Evolutionary conservation across 345 rosid genomes (phyloP).

Genomic region (Crucihimalaya himalaica): DNA sequence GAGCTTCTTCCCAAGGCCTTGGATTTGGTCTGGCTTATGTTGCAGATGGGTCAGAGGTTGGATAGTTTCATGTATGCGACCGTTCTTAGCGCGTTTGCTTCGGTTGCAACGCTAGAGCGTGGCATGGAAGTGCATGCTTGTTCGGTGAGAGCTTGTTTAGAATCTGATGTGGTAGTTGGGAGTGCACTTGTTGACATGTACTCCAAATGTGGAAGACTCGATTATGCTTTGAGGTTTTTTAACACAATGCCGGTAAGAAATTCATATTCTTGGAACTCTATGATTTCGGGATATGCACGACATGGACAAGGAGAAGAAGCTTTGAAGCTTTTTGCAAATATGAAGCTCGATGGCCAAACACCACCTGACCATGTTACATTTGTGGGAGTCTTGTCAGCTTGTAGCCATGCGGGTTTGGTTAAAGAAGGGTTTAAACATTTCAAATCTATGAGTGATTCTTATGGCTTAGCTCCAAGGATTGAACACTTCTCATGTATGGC

Average conservation of each 20-base stretch:
- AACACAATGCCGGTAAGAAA: constrained; percentile 67
- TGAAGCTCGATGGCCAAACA: constrained; percentile 62
- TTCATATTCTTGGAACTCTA: constrained; percentile 93
- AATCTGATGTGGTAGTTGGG: constrained; percentile 85
- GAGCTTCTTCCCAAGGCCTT: constrained; percentile 72
- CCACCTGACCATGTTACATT: constrained; percentile 91
- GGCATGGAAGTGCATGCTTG: constrained; percentile 96
- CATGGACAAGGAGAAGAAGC: constrained; percentile 85
- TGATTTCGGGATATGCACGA: constrained; percentile 88
- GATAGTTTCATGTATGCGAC: constrained; percentile 87
- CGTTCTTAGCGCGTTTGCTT: constrained; percentile 94
- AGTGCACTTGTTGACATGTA: constrained; percentile 96
- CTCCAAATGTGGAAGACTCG: constrained; percentile 91
- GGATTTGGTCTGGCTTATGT: constrained; percentile 76
- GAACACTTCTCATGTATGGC: constrained; percentile 94
- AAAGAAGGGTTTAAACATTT: constrained; percentile 77
- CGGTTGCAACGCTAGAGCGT: constrained; percentile 82
- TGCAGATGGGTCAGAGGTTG: constrained; percentile 72
- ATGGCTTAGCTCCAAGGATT: constrained; percentile 61
- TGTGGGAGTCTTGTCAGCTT: constrained; percentile 87
- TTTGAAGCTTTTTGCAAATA: constrained; percentile 55
- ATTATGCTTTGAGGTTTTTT: constrained; percentile 82
- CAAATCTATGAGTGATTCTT: constrained; percentile 61
- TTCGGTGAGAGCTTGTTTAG: constrained; percentile 72
- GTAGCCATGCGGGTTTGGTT: constrained; percentile 86